A percentile compares a stretch with the other conserved stretches of the same genome.
These are phyloP conservation scores for Silene vulgaris DNA, from an alignment of 179 eudicot species.

Conservation along the genomic window DNA sequence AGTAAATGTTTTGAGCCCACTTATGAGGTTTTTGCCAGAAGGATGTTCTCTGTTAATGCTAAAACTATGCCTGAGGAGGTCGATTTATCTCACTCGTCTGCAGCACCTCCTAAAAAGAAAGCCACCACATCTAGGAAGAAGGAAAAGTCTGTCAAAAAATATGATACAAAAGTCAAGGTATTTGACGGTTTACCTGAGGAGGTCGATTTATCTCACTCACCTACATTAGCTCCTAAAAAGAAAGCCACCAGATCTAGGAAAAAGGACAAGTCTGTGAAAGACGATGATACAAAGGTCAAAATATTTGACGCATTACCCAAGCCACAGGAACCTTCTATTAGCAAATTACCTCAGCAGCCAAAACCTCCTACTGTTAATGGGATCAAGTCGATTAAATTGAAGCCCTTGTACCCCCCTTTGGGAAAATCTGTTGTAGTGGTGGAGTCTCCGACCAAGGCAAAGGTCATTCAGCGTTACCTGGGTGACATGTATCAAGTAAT, in stretches of 20 bases:
- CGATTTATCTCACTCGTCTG: background rate
- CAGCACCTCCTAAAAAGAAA: slow-evolving; percentile 12
- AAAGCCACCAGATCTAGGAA: slow-evolving; percentile 16
- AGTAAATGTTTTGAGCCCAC: slow-evolving; percentile 27
- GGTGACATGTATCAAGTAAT: slow-evolving; percentile 91
- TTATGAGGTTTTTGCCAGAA: slow-evolving; percentile 33
- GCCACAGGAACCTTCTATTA: slow-evolving; percentile 27
- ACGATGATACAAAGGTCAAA: slow-evolving; percentile 25
- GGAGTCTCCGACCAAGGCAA: slow-evolving; percentile 88
- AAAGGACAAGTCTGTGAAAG: slow-evolving; percentile 31
- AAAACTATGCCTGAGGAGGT: slow-evolving; percentile 5
- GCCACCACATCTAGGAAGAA: background rate
- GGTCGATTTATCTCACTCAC: background rate
- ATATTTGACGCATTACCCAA: slow-evolving; percentile 26
- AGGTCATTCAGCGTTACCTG: slow-evolving; percentile 87
- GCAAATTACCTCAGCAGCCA: slow-evolving; percentile 27
- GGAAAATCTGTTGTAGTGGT: slow-evolving; percentile 87
- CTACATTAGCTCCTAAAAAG: slow-evolving; percentile 6
- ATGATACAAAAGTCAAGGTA: too few species aligned
- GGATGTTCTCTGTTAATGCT: slow-evolving; percentile 37
- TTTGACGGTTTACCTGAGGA: background rate
- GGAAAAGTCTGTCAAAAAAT: background rate
- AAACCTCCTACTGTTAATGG: slow-evolving; percentile 28
- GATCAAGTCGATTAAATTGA: slow-evolving; percentile 33
- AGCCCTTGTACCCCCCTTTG: slow-evolving; percentile 63